Evolutionary conservation across 371 early-diverging fungal genomes (phyloP), one percentile per base, ranked within the genome.

Genomic region (Actinomortierella ambigua): DNA sequence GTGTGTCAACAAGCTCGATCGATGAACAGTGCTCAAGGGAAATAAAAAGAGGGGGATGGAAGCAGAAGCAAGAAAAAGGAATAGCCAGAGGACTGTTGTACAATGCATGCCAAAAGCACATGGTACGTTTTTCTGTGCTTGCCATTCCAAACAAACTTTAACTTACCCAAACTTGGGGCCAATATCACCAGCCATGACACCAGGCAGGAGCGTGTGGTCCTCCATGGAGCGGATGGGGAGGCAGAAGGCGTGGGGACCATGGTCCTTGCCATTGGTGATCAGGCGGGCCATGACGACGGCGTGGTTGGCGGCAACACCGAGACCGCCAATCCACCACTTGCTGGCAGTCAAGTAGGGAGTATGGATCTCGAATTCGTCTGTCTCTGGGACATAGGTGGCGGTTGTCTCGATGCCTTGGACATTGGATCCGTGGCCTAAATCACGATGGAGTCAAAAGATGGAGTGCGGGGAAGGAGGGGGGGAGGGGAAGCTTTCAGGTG

Each of bases 301-400:
- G 63, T 94, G 95, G 13, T 94, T 93, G 46, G 95, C 94, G 23
- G 89, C 85, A 57, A 87, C 88, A 26, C 92, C 84, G 11, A 92
- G 86, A 51, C 96, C 96, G 61, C 98, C 98, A 61, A 96, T 95
- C 98, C 98, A 97, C 97, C 96, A 96, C 82, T 94, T 97, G 61
- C 93, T 90, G 13, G 96, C 90, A 5, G 95, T 94, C 27, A 96
- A 66, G 17, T 89, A 88, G 11, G 96, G 96, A 3, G 97, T 93
- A 73, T 96, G 95, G 62, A 97, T 89, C 57, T 93, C 82, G 58
- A 92, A 96, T 76, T 93, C 90, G 68, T 95, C 91, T 4, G 91
- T 81, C 42, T 84, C 87, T 41, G 88, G 88, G 61, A 92, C 90
- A 69, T 89, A 93, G 7, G 95, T 96, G 7, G 97, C 96, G 0